phyloP scores from a whole-genome alignment of 1,284 basidiomycete species.

The Cryptococcus maquisensis region DNA sequence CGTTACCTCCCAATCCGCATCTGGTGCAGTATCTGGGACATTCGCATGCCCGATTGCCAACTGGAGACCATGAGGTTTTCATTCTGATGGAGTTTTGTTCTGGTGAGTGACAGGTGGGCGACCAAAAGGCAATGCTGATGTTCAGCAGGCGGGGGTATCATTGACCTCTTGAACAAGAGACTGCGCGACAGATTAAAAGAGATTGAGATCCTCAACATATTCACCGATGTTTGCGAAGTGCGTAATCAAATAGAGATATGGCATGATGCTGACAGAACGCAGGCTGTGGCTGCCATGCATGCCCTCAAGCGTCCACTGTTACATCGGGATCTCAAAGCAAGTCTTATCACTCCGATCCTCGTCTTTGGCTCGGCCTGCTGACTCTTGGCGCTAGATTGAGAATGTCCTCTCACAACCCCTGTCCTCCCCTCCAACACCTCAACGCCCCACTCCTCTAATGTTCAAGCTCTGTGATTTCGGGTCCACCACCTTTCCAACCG shows the following conservation, averaged over 20 bases:
- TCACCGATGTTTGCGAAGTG: slow-evolving; percentile 84
- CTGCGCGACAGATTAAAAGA: slow-evolving; percentile 90
- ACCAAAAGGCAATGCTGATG: background rate
- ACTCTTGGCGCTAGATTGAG: slow-evolving; percentile 59
- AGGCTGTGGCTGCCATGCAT: slow-evolving; percentile 90
- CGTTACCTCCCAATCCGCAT: slow-evolving; percentile 32
- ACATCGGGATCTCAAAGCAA: slow-evolving; percentile 88
- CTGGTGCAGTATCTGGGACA: slow-evolving; percentile 51
- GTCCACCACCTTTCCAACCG: slow-evolving; percentile 72
- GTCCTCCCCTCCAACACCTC: slow-evolving; percentile 52
- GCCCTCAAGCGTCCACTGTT: slow-evolving; percentile 76
- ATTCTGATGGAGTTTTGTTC: slow-evolving; percentile 98
- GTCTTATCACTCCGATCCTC: background rate
- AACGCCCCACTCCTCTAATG: slow-evolving; percentile 52
- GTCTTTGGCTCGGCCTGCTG: background rate
- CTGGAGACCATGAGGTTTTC: slow-evolving; percentile 89
- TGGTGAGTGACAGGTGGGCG: slow-evolving; percentile 48
- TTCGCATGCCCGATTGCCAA: slow-evolving; percentile 75
- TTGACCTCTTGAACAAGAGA: slow-evolving; percentile 98
- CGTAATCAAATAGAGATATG: slow-evolving; percentile 5
- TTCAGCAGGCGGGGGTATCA: slow-evolving; percentile 81
- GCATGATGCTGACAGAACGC: background rate
- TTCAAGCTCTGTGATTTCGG: slow-evolving; percentile 99
- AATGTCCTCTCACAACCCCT: slow-evolving; percentile 69
- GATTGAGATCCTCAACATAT: slow-evolving; percentile 94